Conservation (phyloP, 441 rosid species). For the Gossypium trilobum region DNA sequence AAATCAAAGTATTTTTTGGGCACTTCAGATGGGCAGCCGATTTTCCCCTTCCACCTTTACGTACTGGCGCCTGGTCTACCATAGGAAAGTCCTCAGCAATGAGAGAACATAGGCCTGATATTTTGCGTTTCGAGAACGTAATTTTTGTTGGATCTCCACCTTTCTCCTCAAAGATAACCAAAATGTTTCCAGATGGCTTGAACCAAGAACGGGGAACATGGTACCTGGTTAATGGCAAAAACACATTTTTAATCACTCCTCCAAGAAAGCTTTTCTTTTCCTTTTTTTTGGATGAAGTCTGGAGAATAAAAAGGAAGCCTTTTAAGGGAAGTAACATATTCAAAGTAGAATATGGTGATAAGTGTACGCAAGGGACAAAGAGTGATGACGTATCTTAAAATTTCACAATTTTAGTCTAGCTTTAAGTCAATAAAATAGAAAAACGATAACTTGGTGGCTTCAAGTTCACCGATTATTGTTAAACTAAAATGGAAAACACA, state of each 20-base stretch:
- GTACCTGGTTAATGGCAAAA: constrained; percentile 48
- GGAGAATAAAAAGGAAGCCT: neutral
- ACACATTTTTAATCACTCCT: neutral
- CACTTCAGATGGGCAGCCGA: constrained; percentile 37
- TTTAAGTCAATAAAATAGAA: neutral
- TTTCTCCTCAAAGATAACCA: constrained; percentile 84
- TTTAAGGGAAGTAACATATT: neutral
- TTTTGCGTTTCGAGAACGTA: constrained; percentile 51
- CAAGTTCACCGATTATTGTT: neutral
- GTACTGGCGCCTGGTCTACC: constrained; percentile 14
- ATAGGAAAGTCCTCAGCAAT: constrained; percentile 36
- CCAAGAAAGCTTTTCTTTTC: neutral
- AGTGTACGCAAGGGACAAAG: neutral
- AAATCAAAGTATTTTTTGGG: constrained; percentile 29
- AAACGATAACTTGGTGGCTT: neutral
- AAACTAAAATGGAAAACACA: neutral
- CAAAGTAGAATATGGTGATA: neutral
- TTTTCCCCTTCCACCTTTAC: constrained; percentile 20
- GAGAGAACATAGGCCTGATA: constrained; percentile 28
- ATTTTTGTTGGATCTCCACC: constrained; percentile 78
- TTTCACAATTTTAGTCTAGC: neutral
- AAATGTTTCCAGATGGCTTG: constrained; percentile 70
- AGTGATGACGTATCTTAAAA: neutral
- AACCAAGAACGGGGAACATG: constrained; percentile 94
- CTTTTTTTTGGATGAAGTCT: too few species aligned